Conservation (phyloP, 495 filamentous ascomycete species). For the Daldinia decipiens region DNA sequence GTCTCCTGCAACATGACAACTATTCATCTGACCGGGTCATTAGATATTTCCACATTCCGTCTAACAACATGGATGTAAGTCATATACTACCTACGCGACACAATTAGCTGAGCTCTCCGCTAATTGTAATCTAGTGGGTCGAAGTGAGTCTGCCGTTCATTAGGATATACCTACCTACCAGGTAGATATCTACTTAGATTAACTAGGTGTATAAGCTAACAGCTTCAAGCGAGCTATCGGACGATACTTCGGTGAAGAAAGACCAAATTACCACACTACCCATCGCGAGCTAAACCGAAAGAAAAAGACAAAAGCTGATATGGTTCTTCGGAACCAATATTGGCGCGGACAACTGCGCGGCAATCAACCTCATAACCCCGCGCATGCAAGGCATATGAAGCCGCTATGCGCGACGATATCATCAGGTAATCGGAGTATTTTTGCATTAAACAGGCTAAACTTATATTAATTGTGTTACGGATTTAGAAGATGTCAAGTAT, state of each 20-base stretch:
- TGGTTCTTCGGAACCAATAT: conserved; percentile 38
- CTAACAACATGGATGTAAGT: conserved; percentile 45
- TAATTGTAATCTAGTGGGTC: conserved; percentile 32
- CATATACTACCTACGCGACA: too few relatives aligned
- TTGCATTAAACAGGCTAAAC: too few relatives aligned
- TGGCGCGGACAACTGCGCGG: conserved; percentile 44
- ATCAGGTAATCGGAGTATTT: conserved; percentile 36
- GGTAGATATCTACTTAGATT: background rate
- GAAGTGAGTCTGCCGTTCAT: conserved; percentile 26
- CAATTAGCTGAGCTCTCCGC: background rate
- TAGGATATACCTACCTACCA: too few relatives aligned
- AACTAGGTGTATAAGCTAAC: background rate
- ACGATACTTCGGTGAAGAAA: conserved; percentile 31
- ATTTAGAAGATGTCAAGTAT: conserved; percentile 28
- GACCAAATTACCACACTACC: conserved; percentile 15
- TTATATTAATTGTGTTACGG: too few relatives aligned
- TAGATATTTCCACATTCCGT: conserved; percentile 43
- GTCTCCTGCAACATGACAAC: background rate
- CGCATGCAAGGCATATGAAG: conserved; percentile 54
- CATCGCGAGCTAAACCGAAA: conserved; percentile 11
- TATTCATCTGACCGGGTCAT: background rate
- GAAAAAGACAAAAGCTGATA: conserved; percentile 23
- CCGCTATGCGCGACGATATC: conserved; percentile 49
- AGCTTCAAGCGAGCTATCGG: conserved; percentile 33
- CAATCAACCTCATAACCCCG: conserved; percentile 25